Evolutionary conservation across 345 rosid species (phyloP).

Genomic region (Murraya paniculata): DNA sequence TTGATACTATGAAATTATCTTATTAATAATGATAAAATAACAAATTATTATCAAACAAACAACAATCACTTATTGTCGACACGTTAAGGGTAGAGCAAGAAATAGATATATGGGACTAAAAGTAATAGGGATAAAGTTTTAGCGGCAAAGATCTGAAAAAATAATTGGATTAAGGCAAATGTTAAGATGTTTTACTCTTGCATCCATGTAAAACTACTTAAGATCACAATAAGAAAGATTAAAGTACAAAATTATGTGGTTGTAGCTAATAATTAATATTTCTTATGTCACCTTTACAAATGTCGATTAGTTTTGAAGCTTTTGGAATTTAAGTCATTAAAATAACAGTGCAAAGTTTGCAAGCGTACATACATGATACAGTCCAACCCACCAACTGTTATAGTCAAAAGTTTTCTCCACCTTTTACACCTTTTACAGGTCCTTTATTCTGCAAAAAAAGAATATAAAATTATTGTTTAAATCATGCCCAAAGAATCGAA

Average conservation of each 20-base stretch:
- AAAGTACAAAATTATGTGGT: neutral
- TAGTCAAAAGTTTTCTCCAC: slow-evolving; percentile 39
- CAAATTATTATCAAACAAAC: too few relatives aligned
- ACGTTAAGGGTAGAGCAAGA: too few relatives aligned
- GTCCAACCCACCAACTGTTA: slow-evolving; percentile 15
- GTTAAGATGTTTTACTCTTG: too few relatives aligned
- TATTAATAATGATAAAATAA: too few relatives aligned
- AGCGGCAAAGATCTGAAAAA: too few relatives aligned
- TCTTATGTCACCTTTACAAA: neutral
- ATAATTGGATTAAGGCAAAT: too few relatives aligned
- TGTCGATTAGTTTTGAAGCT: neutral
- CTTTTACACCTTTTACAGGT: slow-evolving; percentile 31
- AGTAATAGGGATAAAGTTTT: too few relatives aligned
- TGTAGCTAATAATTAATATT: neutral
- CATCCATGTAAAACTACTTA: too few relatives aligned
- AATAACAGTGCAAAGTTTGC: neutral
- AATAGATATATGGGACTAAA: too few relatives aligned
- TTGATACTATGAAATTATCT: too few relatives aligned
- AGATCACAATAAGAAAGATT: too few relatives aligned
- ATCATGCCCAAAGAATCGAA: slow-evolving; percentile 36
- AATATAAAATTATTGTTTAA: slow-evolving; percentile 7
- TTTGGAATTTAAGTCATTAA: neutral
- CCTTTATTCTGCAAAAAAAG: slow-evolving; percentile 9
- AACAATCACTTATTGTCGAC: too few relatives aligned
- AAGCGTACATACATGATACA: neutral